Evolutionary conservation across 2,329 filamentous ascomycete species (phyloP), one percentile per base, ranked within the genome.

Genomic region (Penicillium sp.): DNA sequence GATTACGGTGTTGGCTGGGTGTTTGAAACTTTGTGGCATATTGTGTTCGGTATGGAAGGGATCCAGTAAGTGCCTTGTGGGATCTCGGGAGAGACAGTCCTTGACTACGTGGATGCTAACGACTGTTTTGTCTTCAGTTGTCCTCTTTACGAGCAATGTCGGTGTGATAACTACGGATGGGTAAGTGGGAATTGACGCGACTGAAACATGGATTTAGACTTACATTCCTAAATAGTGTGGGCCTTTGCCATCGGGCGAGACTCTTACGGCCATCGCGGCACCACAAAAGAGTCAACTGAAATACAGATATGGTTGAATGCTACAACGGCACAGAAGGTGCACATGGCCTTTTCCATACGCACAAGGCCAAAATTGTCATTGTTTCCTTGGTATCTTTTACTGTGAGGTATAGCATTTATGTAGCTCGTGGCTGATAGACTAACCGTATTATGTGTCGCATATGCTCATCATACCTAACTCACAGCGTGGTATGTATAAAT

Each of bases 11-110:
- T 52, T 37, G 60, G 60, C 9, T 52, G 57, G 29, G 57, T 62
- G 0, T 53, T 61, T 34, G 60, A 62, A 35, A 56, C 53, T 48
- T 19, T 61, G 15, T 62, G 60, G 60, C 60, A 62, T 55, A 37
- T 61, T 17, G 48, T 61, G 10, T 61, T 62, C 45, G 48, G 51
- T 17, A 53, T 53, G 44, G 48, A 52, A 21, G 46, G 43, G 13
- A 31, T 59, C 6, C 42, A 55, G 57, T 60, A 43, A 21, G 58
- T 59, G 8, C 12, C 6, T 5, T 37, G 6, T 15, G 13, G 17
- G 17, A 19, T 19, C 17, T 19, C 17, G 17, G 17, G 17, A 19
- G 17, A 19, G 17, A 19, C 17, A 19, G 17, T 19, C 17, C 17
- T 19, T 4, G 8, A 6, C 4, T 9, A 17, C 12, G 2, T 5